These are phyloP conservation scores for Vigna nakashimae DNA, from an alignment of 306 rosid genomes.

Conservation along the genomic window DNA sequence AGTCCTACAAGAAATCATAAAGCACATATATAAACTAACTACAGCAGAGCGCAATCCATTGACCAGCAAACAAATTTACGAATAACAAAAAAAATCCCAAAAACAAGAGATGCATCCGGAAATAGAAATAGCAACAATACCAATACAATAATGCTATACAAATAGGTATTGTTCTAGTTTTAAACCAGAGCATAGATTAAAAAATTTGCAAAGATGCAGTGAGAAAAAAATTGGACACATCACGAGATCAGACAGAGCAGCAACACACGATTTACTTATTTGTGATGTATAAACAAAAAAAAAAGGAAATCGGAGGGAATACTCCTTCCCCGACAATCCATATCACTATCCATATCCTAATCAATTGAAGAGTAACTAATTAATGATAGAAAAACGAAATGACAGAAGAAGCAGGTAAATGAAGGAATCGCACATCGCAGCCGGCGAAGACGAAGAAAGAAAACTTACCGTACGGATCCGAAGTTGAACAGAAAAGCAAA, in stretches of 20 bases:
- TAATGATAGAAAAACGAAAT: neutral
- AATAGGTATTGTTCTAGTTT: neutral
- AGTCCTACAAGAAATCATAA: slow-evolving; percentile 39
- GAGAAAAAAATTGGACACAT: neutral
- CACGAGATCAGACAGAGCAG: neutral
- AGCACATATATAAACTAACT: neutral
- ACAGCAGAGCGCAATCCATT: neutral
- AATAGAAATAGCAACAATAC: too few species aligned
- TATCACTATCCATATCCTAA: neutral
- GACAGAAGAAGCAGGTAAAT: neutral
- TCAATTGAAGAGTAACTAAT: neutral
- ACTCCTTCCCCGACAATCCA: neutral
- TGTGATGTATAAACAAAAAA: neutral
- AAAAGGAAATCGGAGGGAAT: neutral
- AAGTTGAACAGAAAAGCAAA: neutral
- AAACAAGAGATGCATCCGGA: neutral
- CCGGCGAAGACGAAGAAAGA: neutral
- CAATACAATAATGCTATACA: neutral
- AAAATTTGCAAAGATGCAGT: neutral
- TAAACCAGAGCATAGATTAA: neutral
- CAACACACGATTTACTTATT: neutral
- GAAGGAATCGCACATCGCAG: neutral
- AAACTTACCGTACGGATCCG: slow-evolving; percentile 37
- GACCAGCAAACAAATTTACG: neutral
- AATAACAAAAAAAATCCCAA: neutral